phyloP scores from a whole-genome alignment of 1,284 basidiomycete genomes.

The Melampsora larici-populina region DNA sequence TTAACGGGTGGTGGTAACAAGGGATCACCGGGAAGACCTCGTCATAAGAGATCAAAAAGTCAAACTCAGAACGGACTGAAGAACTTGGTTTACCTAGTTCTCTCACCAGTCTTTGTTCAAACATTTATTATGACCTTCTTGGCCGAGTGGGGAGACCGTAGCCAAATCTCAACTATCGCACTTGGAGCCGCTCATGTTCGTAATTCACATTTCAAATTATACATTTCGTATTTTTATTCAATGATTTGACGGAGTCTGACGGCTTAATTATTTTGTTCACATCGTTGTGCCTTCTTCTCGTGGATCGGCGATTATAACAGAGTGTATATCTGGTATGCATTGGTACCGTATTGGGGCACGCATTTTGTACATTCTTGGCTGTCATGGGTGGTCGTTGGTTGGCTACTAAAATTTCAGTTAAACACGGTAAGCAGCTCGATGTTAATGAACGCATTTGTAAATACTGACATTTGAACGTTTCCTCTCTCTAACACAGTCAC shows the following conservation, averaged over 20 bases:
- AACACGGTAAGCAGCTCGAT: constrained; percentile 71
- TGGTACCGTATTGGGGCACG: constrained; percentile 86
- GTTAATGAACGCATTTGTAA: not conserved
- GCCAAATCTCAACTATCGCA: constrained; percentile 95
- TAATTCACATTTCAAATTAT: constrained; percentile 49
- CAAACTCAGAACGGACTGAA: constrained; percentile 60
- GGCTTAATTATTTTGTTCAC: not conserved
- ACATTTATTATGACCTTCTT: constrained; percentile 92
- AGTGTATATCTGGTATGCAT: constrained; percentile 75
- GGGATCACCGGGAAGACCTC: not conserved
- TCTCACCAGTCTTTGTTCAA: constrained; percentile 92
- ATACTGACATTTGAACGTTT: not conserved
- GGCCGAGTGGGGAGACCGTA: constrained; percentile 97
- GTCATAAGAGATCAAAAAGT: constrained; percentile 20
- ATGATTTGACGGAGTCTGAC: not conserved
- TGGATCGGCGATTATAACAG: constrained; percentile 53
- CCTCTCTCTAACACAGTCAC: constrained; percentile 64
- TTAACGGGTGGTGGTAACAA: constrained; percentile 1
- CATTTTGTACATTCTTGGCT: constrained; percentile 79
- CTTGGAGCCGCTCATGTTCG: constrained; percentile 90
- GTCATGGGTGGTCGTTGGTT: constrained; percentile 86
- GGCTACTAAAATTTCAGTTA: constrained; percentile 89
- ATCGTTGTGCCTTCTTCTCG: not conserved
- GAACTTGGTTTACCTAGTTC: constrained; percentile 75
- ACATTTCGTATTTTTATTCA: not conserved